Conservation (phyloP, 2,329 filamentous ascomycete genomes). For the Cercospora sp. region DNA sequence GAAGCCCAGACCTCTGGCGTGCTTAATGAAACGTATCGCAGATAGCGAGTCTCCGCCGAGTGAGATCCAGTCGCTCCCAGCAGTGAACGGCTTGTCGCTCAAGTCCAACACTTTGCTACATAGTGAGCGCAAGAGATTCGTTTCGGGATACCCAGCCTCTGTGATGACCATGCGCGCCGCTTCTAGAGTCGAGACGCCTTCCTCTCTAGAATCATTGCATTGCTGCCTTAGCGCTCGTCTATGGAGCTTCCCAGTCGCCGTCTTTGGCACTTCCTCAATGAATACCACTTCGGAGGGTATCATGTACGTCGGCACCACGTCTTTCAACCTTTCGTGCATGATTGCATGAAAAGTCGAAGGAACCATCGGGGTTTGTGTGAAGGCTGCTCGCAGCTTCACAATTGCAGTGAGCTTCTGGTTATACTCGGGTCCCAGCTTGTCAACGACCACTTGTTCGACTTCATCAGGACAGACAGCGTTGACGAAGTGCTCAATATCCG, state of each 20-base stretch:
- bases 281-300: not conserved
- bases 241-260: not conserved
- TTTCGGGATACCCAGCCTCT: not conserved
- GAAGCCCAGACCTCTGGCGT: not conserved
- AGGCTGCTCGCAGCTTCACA: not conserved
- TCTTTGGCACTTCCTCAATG: not conserved
- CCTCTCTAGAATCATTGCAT: not conserved
- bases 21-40: not conserved
- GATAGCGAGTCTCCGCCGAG: not conserved
- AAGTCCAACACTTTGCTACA: not conserved
- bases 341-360: not conserved
- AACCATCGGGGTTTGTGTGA: not conserved
- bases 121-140: not conserved
- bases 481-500: not conserved
- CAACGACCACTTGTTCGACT: not conserved
- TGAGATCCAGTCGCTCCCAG: not conserved
- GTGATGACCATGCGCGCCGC: fast-evolving
- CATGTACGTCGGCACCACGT: not conserved
- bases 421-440: not conserved
- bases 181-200: fast-evolving
- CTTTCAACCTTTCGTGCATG: not conserved
- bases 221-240: not conserved
- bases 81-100: not conserved
- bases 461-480: not conserved
- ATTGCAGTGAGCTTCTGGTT: not conserved